A percentile compares a stretch with the other conserved stretches of the same genome.
Conservation (phyloP, 2,329 filamentous ascomycete genomes). For the Cladosporium velox region DNA sequence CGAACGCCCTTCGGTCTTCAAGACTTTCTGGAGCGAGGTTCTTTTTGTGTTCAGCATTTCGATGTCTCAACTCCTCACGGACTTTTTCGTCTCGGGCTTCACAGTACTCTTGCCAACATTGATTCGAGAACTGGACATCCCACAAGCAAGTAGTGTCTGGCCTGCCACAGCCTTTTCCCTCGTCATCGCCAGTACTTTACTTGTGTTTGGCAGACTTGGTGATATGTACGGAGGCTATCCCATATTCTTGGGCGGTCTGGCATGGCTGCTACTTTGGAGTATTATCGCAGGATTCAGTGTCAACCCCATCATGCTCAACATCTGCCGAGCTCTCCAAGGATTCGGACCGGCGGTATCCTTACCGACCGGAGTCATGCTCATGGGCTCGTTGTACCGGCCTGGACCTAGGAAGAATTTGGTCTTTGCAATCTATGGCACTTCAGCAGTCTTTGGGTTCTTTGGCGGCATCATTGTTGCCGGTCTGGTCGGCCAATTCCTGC, state of each 20-base stretch:
- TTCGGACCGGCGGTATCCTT: conserved; percentile 37
- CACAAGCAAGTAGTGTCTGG: conserved; percentile 61
- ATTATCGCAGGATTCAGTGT: conserved; percentile 34
- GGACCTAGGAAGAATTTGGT: conserved; percentile 38
- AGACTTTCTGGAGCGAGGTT: conserved; percentile 54
- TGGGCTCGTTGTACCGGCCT: conserved; percentile 35
- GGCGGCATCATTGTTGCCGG: conserved; percentile 66
- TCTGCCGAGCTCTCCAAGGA: conserved; percentile 37
- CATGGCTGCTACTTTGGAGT: conserved; percentile 42
- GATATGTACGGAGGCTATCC: conserved; percentile 63
- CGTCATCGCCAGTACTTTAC: conserved; percentile 48
- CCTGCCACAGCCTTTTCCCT: conserved; percentile 53
- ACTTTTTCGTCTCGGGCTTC: conserved; percentile 78
- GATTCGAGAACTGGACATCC: conserved; percentile 62
- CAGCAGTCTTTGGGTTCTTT: conserved; percentile 58
- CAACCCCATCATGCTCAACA: conserved; percentile 35
- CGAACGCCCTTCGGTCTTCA: conserved; percentile 60
- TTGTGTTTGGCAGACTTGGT: conserved; percentile 46
- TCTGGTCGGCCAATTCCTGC: conserved; percentile 54
- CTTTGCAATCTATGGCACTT: conserved; percentile 49
- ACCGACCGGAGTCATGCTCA: conserved; percentile 33
- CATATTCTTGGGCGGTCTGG: conserved; percentile 60
- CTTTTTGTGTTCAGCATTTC: conserved; percentile 59
- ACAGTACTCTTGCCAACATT: conserved; percentile 67
- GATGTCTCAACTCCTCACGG: conserved; percentile 42